Conservation (phyloP, 192 early-diverging fungal species). For the Phycomyces nitens region DNA sequence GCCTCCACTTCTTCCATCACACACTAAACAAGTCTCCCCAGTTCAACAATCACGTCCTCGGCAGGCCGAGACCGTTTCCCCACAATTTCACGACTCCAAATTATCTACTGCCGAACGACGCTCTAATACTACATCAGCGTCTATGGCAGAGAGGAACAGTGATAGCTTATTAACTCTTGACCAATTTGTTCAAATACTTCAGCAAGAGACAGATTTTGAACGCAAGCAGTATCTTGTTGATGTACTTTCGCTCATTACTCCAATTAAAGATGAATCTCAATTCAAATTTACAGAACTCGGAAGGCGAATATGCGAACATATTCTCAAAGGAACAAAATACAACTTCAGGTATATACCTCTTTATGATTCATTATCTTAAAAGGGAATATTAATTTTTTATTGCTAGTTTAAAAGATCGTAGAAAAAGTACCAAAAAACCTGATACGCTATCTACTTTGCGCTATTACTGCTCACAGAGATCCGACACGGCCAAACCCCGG, state of each 20-base stretch:
- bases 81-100: not conserved
- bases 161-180: slow-evolving; percentile 16
- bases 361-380: no score
- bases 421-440: slow-evolving; percentile 27
- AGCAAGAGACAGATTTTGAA: slow-evolving; percentile 24
- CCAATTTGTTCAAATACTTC: slow-evolving; percentile 18
- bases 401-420: slow-evolving; percentile 32
- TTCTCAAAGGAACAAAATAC: slow-evolving; percentile 31
- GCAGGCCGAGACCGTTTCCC: not conserved
- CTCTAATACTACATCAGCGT: slow-evolving; percentile 2
- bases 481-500: slow-evolving; percentile 33
- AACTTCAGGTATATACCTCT: slow-evolving; percentile 30
- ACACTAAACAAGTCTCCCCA: not conserved
- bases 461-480: slow-evolving; percentile 35
- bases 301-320: slow-evolving; percentile 29
- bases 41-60: not conserved
- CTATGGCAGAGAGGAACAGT: slow-evolving; percentile 4
- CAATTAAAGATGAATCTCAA: slow-evolving; percentile 13
- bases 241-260: slow-evolving; percentile 20
- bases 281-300: slow-evolving; percentile 30
- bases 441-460: slow-evolving; percentile 32
- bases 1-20: not conserved
- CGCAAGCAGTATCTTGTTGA: slow-evolving; percentile 31
- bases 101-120: not conserved
- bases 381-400: not conserved